phyloP scores from a whole-genome alignment of 805 yeast species.

The Kregervanrija pseudodelftensis region DNA sequence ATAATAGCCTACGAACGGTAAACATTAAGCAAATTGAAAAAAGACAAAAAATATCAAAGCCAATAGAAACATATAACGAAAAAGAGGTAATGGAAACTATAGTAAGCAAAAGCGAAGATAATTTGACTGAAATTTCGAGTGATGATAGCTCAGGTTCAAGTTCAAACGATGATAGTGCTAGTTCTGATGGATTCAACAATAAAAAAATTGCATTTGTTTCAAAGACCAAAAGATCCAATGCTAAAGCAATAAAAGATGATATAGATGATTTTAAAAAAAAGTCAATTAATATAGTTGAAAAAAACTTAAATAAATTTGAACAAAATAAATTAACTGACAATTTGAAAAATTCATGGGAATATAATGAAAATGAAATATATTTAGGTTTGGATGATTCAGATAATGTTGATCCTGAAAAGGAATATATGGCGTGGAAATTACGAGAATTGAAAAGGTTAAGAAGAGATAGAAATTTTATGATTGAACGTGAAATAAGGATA shows the following conservation, averaged over 20 bases:
- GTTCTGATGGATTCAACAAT: not conserved
- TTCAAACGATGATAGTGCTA: not conserved
- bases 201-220: conserved; percentile 1
- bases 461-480: conserved; percentile 21
- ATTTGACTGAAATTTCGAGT: not conserved
- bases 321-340: conserved; percentile 18
- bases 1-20: too few species aligned
- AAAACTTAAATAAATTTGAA: conserved; percentile 14
- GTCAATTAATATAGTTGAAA: conserved; percentile 21
- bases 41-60: too few species aligned
- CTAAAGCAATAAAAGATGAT: not conserved
- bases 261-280: conserved; percentile 3
- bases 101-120: conserved; percentile 1
- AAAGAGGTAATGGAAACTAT: not conserved
- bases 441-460: conserved; percentile 28
- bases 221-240: conserved; percentile 5
- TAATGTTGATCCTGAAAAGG: conserved; percentile 44
- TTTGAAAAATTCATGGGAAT: conserved; percentile 13
- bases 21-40: too few species aligned
- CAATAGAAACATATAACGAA: not conserved
- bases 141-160: not conserved
- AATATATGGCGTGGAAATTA: conserved; percentile 28
- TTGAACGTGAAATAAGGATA: conserved; percentile 19
- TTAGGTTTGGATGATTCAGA: conserved; percentile 52
- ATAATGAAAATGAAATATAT: conserved; percentile 15